Evolutionary conservation across 805 yeast species (phyloP), one percentile per base, ranked within the genome.

Genomic region (Yarrowia alimentaria): DNA sequence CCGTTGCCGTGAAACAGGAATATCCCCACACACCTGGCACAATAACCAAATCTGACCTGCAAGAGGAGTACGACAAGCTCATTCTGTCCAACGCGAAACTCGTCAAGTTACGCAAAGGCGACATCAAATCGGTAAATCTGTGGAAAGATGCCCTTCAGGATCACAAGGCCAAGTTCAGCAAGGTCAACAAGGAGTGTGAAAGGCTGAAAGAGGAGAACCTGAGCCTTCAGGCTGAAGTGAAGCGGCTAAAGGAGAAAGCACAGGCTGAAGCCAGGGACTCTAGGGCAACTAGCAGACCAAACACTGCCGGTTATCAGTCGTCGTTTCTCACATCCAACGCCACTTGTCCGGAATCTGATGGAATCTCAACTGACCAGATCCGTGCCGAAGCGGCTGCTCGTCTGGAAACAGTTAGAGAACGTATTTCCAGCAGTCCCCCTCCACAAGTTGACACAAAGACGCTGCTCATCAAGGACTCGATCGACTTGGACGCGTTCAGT

Each of bases 61-160:
- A 40, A 18, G 19, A 40, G 14, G 25, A 40, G 25, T 40, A 40
- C 19, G 47, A 40, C 25, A 40, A 40, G 24, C 14, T 40, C 13
- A 33, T 21, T 9, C 25, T 40, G 13, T 26, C 33, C n/a, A 32
- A 40, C 33, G 47, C 47, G 1, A 40, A 40, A 11, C 47, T 40
- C 19, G 14, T 40, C 33, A 40, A 40, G 33, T 24, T 40, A 10
- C 33, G 47, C 3, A 40, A 40, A 13, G 47, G 47, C 33, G 47
- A 40, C 11, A 40, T 40, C 47, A 40, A 40, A 24, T 40, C 47
- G 19, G 47, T 40, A 13, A 26, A 19, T 19, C 25, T 40, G 25
- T 40, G 47, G 47, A 40, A 40, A 19, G 47, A 28, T 10, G 19
- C 25, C 16, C 26, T 40, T 2, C 47, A 40, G 10, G 47, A 40